Percentiles rank a stretch among this genome's conserved stretches.
These are phyloP conservation scores for Royoungia palumana DNA, from an alignment of 768 basidiomycete species.

Conservation along the genomic window DNA sequence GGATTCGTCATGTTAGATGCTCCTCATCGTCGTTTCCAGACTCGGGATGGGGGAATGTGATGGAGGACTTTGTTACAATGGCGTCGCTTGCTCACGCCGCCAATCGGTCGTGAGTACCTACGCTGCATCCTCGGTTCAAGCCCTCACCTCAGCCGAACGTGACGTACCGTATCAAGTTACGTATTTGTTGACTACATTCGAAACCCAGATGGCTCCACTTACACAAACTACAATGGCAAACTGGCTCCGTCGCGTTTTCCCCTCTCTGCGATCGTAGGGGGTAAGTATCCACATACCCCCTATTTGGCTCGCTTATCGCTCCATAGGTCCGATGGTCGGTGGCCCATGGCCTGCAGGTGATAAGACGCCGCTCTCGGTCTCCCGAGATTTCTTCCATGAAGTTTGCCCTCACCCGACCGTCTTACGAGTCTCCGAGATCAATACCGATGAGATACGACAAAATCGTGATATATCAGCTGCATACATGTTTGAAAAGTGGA, in stretches of 20 bases:
- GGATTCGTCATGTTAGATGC: neutral
- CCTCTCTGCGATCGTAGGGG: conserved; percentile 38
- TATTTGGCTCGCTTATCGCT: neutral
- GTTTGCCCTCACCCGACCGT: conserved; percentile 39
- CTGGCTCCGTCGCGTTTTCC: conserved; percentile 40
- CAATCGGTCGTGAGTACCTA: conserved; percentile 33
- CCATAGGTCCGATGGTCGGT: conserved; percentile 42
- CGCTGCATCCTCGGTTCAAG: neutral
- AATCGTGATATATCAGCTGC: conserved; percentile 23
- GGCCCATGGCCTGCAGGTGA: conserved; percentile 34
- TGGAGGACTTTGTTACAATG: conserved; percentile 40
- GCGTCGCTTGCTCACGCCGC: conserved; percentile 33
- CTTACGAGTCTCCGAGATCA: conserved; percentile 29
- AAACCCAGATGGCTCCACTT: conserved; percentile 34
- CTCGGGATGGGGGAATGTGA: conserved; percentile 40
- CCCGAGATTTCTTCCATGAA: conserved; percentile 35
- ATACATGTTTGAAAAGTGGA: conserved; percentile 37
- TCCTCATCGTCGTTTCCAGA: conserved; percentile 19
- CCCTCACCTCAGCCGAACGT: neutral
- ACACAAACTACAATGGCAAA: conserved; percentile 36
- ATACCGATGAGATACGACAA: conserved; percentile 29
- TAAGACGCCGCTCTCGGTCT: conserved; percentile 34
- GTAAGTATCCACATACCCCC: conserved; percentile 17
- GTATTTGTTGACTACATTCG: conserved; percentile 46
- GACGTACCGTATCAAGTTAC: conserved; percentile 31